These are phyloP conservation scores for Globisporangium orthogonon DNA, from an alignment of 352 stramenopile species.

Conservation along the genomic window DNA sequence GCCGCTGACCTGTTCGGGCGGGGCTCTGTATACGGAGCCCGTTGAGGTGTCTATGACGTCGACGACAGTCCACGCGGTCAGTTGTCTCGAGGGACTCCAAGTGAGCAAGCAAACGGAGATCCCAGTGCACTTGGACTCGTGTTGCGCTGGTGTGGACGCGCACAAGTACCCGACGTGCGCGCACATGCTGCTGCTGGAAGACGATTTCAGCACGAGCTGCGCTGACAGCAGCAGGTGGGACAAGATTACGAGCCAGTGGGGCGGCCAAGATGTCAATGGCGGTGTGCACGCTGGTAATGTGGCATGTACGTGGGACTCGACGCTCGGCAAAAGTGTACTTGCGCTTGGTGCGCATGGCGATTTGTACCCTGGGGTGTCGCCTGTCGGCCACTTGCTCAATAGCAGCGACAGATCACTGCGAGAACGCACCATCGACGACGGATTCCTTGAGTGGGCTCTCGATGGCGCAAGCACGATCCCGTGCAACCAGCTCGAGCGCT, in stretches of 20 bases:
- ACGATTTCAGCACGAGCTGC: constrained; percentile 36
- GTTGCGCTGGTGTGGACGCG: constrained; percentile 44
- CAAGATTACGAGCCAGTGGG: constrained; percentile 46
- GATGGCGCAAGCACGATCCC: constrained; percentile 34
- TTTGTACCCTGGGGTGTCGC: constrained; percentile 25
- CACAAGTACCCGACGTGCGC: constrained; percentile 32
- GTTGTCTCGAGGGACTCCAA: constrained; percentile 41
- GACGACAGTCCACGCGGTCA: constrained; percentile 34
- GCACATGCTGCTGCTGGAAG: constrained; percentile 43
- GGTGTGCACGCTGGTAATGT: constrained; percentile 54
- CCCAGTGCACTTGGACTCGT: constrained; percentile 28
- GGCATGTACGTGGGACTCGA: constrained; percentile 22
- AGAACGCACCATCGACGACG: constrained; percentile 29
- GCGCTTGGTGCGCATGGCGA: constrained; percentile 47
- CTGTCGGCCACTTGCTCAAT: constrained; percentile 24
- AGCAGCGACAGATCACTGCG: constrained; percentile 12
- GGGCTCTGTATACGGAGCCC: constrained; percentile 22
- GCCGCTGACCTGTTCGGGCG: constrained; percentile 22
- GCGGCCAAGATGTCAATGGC: constrained; percentile 48
- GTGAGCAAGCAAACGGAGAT: constrained; percentile 31
- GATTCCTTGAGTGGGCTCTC: constrained; percentile 47
- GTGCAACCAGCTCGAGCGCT: constrained; percentile 30
- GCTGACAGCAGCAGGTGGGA: constrained; percentile 40
- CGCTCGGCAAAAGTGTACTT: constrained; percentile 30
- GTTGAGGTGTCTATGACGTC: constrained; percentile 20